phyloP scores from a whole-genome alignment of 2,329 filamentous ascomycete species.

The Botrytis elliptica region DNA sequence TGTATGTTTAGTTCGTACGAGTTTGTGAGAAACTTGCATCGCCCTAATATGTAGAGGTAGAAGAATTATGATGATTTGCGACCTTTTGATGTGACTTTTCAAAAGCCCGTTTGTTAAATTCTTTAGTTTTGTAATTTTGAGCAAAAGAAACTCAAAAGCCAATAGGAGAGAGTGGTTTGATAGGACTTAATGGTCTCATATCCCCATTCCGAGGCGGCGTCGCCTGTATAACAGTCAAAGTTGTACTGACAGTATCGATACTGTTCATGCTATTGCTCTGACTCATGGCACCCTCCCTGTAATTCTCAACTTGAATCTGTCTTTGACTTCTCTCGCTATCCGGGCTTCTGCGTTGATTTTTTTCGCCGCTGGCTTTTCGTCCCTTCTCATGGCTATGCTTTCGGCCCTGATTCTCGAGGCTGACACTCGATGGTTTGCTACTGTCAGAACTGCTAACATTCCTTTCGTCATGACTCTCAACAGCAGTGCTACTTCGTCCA shows the following conservation, averaged over 20 bases:
- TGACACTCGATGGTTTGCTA: slow-evolving; percentile 49
- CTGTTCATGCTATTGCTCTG: slow-evolving; percentile 47
- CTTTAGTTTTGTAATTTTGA: background rate
- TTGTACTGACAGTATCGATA: slow-evolving; percentile 39
- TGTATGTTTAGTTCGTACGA: slow-evolving; percentile 2
- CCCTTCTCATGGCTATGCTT: slow-evolving; percentile 18
- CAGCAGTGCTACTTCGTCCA: slow-evolving; percentile 35
- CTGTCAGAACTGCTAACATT: slow-evolving; percentile 66
- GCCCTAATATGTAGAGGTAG: slow-evolving; percentile 10
- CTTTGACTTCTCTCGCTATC: background rate
- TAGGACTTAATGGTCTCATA: slow-evolving; percentile 57
- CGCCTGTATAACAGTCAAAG: slow-evolving; percentile 31
- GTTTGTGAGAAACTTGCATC: background rate
- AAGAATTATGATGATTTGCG: slow-evolving; percentile 10
- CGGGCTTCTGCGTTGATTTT: slow-evolving; percentile 5
- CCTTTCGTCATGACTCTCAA: slow-evolving; percentile 50
- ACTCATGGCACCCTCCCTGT: slow-evolving; percentile 2
- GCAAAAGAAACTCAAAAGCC: slow-evolving; percentile 44
- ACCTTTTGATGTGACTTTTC: background rate
- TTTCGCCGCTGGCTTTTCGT: slow-evolving; percentile 17
- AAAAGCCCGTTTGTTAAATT: background rate
- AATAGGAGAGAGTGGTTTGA: slow-evolving; percentile 64
- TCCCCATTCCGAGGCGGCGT: slow-evolving; percentile 31
- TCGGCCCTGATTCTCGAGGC: slow-evolving; percentile 29
- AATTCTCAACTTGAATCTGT: background rate